Evolutionary conservation across 495 filamentous ascomycete genomes (phyloP), one percentile per base, ranked within the genome.

Genomic region (Daldinia grandis): DNA sequence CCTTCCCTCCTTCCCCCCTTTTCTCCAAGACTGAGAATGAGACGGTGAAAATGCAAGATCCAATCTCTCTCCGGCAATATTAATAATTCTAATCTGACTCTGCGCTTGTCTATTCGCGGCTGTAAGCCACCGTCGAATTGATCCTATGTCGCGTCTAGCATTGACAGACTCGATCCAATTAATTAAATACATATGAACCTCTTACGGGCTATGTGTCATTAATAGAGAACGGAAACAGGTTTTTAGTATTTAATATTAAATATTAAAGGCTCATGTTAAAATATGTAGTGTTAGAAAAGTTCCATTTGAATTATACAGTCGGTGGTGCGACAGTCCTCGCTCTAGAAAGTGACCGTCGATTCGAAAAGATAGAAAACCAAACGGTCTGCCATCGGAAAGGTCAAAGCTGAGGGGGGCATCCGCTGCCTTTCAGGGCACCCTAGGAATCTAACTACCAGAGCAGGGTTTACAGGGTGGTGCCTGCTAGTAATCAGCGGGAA

Each of bases 401-500:
- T 30, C 25, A 53, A 53, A 66, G 64, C 64, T 66, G 50, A 56
- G 14, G 54, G 14, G 54, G 40, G 49, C 40, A 40, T 33, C 33
- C 33, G 47, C 44, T 57, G 63, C 57, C 47, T 27, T 24, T 53
- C 15, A 53, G 50, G 33, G 40, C 37, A 58, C 19, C 54, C 30
- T 69, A 58, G 35, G 64, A 44, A 14, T 58, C 27, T 50, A 58
- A 24, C 31, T 44, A 38, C 15, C 14, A 30, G 49, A 53, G 27
- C 27, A 53, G 25, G 24, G 27, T 3, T 49, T 60, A 35, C 64
- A 65, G 30, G 68, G 57, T 25, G n/a, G 57, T 60, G 54, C 69
- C 59, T 72, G 59, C 59, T 51, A 72, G 64, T 72, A 64, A 68
- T 64, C 59, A 68, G 50, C 69, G 69, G 69, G 69, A 72, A 60